Evolutionary conservation across 768 basidiomycete genomes (phyloP).

Genomic region (Pleurotus djamor): DNA sequence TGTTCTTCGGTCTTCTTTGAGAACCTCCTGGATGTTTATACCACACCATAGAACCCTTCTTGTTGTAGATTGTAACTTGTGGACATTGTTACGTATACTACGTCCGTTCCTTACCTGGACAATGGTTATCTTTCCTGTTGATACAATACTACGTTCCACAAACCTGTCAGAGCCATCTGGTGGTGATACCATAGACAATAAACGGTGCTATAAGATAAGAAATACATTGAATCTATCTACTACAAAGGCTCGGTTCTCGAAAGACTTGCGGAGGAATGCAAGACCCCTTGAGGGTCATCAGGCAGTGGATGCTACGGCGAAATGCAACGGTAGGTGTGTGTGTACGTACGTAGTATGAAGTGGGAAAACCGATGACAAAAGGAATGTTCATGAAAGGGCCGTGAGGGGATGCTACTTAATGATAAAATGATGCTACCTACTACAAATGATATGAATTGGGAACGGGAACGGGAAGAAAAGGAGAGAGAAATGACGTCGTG

Average conservation of each 20-base stretch:
- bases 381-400: background rate
- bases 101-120: too few relatives aligned
- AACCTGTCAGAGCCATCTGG: too few relatives aligned
- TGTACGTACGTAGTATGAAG: background rate
- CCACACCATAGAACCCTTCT: too few relatives aligned
- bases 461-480: background rate
- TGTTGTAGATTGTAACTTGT: too few relatives aligned
- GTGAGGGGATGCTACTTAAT: background rate
- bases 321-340: background rate
- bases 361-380: background rate
- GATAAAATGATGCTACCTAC: background rate
- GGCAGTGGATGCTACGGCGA: background rate
- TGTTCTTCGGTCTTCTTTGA: too few relatives aligned
- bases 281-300: background rate
- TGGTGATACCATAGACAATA: too few relatives aligned
- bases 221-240: constrained; percentile 7
- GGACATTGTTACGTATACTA: too few relatives aligned
- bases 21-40: too few relatives aligned
- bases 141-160: too few relatives aligned
- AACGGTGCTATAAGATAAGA: background rate
- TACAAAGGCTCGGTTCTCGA: background rate
- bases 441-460: background rate
- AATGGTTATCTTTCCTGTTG: too few relatives aligned
- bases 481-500: background rate
- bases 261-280: background rate